These are phyloP conservation scores for Articulospora tetracladia DNA, from an alignment of 495 filamentous ascomycete genomes.

Conservation along the genomic window DNA sequence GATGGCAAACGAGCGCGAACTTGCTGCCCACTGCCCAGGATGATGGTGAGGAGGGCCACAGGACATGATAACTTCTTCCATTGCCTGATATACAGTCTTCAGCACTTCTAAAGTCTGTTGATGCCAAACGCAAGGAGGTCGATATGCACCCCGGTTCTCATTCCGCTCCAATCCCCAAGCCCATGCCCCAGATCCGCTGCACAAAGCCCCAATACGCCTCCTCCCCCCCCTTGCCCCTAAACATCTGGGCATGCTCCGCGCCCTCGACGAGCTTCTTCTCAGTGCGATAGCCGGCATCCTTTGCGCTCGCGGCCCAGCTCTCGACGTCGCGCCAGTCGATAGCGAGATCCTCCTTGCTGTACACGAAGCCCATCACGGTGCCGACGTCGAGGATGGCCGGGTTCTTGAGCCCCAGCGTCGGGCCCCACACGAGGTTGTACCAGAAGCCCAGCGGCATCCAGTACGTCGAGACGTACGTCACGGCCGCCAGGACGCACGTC, in stretches of 20 bases:
- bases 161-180: not conserved
- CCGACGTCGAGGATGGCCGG: slow-evolving; percentile 19
- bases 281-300: slow-evolving; percentile 27
- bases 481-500: not conserved
- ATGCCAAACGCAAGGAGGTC: too few relatives aligned
- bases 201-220: slow-evolving; percentile 22
- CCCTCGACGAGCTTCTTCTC: slow-evolving; percentile 27
- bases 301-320: slow-evolving; percentile 29
- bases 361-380: slow-evolving; percentile 30
- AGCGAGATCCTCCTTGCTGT: slow-evolving; percentile 33
- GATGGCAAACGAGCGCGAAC: too few relatives aligned
- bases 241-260: slow-evolving; percentile 29
- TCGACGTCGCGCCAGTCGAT: slow-evolving; percentile 35
- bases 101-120: too few relatives aligned
- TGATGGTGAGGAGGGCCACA: too few relatives aligned
- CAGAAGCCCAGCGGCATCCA: slow-evolving; percentile 21
- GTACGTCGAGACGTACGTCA: slow-evolving; percentile 16
- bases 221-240: slow-evolving; percentile 21
- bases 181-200: slow-evolving; percentile 14
- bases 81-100: too few relatives aligned
- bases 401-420: slow-evolving; percentile 28
- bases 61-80: too few relatives aligned
- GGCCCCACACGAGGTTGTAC: slow-evolving; percentile 23
- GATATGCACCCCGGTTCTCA: too few relatives aligned
- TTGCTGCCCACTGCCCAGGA: too few relatives aligned